These are phyloP conservation scores for Rhizoctonia solani DNA, from an alignment of 1,284 basidiomycete species.

Conservation along the genomic window DNA sequence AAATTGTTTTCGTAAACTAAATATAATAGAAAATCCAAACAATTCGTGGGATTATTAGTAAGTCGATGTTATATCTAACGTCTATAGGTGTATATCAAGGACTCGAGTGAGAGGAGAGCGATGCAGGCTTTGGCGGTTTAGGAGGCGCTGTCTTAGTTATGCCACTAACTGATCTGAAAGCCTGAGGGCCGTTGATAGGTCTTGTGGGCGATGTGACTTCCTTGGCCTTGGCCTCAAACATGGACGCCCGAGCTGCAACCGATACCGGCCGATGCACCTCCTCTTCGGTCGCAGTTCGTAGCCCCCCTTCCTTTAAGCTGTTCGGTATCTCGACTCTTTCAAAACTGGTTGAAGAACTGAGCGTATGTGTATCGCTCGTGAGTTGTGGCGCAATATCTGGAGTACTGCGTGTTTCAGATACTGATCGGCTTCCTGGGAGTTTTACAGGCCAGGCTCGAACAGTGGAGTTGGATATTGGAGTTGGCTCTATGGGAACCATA, in stretches of 20 bases:
- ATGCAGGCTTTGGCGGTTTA: slow-evolving; percentile 28
- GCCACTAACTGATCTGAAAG: slow-evolving; percentile 16
- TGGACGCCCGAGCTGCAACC: slow-evolving; percentile 19
- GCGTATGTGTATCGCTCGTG: not conserved
- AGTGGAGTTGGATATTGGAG: slow-evolving; percentile 19
- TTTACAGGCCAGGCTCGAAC: slow-evolving; percentile 21
- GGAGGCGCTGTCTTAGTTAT: slow-evolving; percentile 20
- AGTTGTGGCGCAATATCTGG: not conserved
- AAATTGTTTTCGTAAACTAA: slow-evolving; percentile 17
- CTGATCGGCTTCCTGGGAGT: slow-evolving; percentile 2
- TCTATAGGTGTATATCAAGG: slow-evolving; percentile 2
- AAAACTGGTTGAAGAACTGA: slow-evolving; percentile 30
- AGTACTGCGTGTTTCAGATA: not conserved
- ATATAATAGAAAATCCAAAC: not conserved
- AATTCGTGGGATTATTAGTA: not conserved
- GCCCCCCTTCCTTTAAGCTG: slow-evolving; percentile 18
- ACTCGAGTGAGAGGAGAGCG: slow-evolving; percentile 16
- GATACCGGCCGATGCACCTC: slow-evolving; percentile 3
- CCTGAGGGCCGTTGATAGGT: not conserved
- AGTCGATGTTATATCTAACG: not conserved
- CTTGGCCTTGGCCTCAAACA: slow-evolving; percentile 29
- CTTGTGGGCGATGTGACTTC: not conserved
- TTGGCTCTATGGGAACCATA: slow-evolving; percentile 63
- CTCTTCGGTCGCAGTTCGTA: slow-evolving; percentile 1
- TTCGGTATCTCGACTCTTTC: slow-evolving; percentile 18